phyloP scores from a whole-genome alignment of 2,329 filamentous ascomycete genomes.

The Alternaria metachromatica region DNA sequence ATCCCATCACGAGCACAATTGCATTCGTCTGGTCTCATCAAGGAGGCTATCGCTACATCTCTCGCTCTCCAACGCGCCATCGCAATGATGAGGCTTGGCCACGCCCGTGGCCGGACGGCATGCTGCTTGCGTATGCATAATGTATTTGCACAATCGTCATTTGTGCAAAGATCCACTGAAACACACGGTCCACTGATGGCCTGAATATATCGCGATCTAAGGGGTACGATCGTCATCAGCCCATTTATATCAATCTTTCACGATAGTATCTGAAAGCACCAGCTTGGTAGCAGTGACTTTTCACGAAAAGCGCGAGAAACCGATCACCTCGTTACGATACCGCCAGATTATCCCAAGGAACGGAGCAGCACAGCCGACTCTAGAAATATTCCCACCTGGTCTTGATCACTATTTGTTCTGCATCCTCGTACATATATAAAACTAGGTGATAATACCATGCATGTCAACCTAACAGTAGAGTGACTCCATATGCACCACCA shows the following conservation, averaged over 20 bases:
- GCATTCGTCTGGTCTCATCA: background rate
- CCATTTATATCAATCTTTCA: background rate
- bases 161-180: background rate
- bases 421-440: background rate
- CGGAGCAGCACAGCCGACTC: background rate
- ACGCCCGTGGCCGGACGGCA: background rate
- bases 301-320: background rate
- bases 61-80: background rate
- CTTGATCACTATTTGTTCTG: background rate
- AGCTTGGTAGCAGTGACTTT: background rate
- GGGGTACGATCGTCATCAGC: background rate
- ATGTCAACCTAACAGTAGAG: background rate
- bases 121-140: background rate
- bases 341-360: background rate
- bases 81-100: background rate
- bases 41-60: background rate
- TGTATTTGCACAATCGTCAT: background rate
- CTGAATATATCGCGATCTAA: background rate
- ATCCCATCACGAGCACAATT: background rate
- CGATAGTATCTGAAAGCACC: background rate
- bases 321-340: background rate
- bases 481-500: background rate
- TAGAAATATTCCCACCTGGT: accelerated
- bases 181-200: background rate
- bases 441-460: background rate